Evolutionary conservation across 2,329 filamentous ascomycete genomes (phyloP), one percentile per base, ranked within the genome.

Genomic region (Sporothrix dimorphospora): DNA sequence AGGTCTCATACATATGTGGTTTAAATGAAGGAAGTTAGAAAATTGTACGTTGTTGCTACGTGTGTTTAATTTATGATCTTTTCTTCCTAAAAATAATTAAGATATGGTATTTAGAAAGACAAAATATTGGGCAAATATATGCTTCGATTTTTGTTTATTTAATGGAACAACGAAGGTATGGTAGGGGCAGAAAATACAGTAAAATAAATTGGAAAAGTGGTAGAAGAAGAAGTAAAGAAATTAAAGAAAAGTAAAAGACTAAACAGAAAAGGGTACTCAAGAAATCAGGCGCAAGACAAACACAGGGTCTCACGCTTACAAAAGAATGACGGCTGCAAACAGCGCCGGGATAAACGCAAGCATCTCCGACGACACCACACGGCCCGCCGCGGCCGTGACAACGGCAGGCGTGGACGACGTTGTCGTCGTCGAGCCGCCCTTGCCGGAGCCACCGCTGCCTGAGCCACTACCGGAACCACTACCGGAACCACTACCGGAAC

Each of bases 331-430:
- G 78, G 85, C 86, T 73, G 81, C 84, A 72, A 86, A 78, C 81
- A 85, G 86, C 79, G 84, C 86, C 61, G 81, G 82, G 75, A 83
- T 85, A 14, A 55, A n/a, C 78, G 86, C 87, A 78, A 88, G 80
- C 78, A 85, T 72, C 78, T 82, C 82, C 74, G 86, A 88, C 82
- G 83, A 85, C 72, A 82, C 82, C 76, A 88, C 78, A 77, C 84
- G 81, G 75, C 83, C 82, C 75, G 87, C 87, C 78, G 84, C 87
- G 75, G 83, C 86, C 59, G 83, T 85, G 77, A 84, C 81, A 21
- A 69, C 70, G 14, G 66, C 19, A 1, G 38, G n/a, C 74, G 78
- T 77, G 74, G 80, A 78, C 72, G 79, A 76, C 24, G 74, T 65
- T 3, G 70, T 71, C 16, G 70, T 71, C 16, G 69, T 14, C 19